Evolutionary conservation across 371 early-diverging fungal genomes (phyloP).

Genomic region (Syncephalastrum monosporum): DNA sequence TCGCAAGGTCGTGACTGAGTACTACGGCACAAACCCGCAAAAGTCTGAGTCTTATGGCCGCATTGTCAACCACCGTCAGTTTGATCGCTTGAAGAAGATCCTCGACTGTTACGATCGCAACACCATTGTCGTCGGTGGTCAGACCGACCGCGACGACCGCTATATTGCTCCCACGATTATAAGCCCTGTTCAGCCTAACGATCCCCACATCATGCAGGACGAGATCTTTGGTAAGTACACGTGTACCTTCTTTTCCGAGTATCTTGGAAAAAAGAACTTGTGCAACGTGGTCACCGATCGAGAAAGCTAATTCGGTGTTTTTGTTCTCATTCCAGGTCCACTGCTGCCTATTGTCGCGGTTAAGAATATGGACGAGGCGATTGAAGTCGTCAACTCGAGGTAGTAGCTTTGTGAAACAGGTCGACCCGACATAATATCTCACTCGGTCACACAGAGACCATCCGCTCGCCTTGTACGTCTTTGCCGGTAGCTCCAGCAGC

Average conservation of each 20-base stretch:
- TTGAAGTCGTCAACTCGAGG: constrained; percentile 72
- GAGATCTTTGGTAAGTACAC: constrained; percentile 66
- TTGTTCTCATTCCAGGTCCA: constrained; percentile 51
- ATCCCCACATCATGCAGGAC: constrained; percentile 63
- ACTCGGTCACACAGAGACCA: constrained; percentile 31
- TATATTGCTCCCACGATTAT: constrained; percentile 73
- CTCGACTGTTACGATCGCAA: constrained; percentile 48
- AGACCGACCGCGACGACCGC: constrained; percentile 52
- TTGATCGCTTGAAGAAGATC: constrained; percentile 56
- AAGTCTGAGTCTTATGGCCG: constrained; percentile 59
- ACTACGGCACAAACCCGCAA: constrained; percentile 49
- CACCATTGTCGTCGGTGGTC: constrained; percentile 53
- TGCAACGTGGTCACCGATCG: neutral
- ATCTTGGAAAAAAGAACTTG: neutral
- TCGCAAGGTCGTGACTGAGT: constrained; percentile 40
- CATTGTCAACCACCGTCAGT: constrained; percentile 71
- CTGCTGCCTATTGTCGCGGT: constrained; percentile 81
- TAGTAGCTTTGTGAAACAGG: constrained; percentile 51
- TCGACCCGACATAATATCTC: neutral
- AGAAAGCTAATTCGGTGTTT: neutral
- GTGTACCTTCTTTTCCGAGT: neutral
- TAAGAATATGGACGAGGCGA: constrained; percentile 72
- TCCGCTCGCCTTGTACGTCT: constrained; percentile 73
- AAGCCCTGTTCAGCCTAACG: constrained; percentile 46
- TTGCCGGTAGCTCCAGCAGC: constrained; percentile 39